phyloP scores from a whole-genome alignment of 2,329 filamentous ascomycete species.

The Botrytis sinoallii region DNA sequence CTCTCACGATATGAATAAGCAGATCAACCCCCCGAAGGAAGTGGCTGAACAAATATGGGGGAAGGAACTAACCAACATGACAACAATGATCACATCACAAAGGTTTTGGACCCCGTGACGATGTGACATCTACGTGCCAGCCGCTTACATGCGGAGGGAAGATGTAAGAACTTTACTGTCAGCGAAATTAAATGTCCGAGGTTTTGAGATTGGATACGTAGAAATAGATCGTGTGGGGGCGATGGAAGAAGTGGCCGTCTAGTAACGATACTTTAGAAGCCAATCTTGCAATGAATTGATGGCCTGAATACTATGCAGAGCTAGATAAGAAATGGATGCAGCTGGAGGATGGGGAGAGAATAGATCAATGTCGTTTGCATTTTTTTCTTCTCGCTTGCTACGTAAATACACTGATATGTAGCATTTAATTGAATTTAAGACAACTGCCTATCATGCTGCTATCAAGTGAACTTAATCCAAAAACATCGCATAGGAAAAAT shows the following conservation, averaged over 20 bases:
- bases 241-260: background rate
- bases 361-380: background rate
- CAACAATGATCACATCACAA: background rate
- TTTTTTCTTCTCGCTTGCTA: background rate
- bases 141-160: background rate
- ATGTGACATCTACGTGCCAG: background rate
- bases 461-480: background rate
- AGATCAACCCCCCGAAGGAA: background rate
- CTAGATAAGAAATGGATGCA: background rate
- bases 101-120: background rate
- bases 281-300: background rate
- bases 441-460: background rate
- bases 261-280: background rate
- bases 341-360: background rate
- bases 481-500: background rate
- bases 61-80: background rate
- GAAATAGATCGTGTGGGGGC: background rate
- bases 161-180: background rate
- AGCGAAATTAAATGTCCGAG: constrained; percentile 1
- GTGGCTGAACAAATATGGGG: constrained; percentile 1
- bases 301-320: background rate
- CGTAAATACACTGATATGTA: background rate
- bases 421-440: background rate
- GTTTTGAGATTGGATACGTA: constrained; percentile 1
- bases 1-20: constrained; percentile 9